A percentile compares a stretch with the other conserved stretches of the same genome.
These are phyloP conservation scores for Camellia oleifera DNA, from an alignment of 179 eudicot species.

Conservation along the genomic window DNA sequence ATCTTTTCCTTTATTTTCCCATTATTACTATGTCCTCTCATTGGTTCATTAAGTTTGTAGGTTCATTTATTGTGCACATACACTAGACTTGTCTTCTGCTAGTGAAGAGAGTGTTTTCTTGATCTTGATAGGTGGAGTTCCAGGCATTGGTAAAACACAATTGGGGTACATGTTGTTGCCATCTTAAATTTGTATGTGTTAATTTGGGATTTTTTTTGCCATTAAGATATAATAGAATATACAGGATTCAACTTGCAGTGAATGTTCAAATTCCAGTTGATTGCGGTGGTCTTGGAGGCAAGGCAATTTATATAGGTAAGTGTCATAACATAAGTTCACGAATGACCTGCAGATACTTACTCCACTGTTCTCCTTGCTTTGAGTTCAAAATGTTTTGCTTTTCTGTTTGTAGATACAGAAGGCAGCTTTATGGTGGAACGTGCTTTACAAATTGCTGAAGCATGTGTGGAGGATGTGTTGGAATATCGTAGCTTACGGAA, in stretches of 20 bases:
- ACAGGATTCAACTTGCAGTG: constrained; percentile 95
- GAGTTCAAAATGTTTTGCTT: constrained; percentile 22
- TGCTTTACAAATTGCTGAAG: constrained; percentile 88
- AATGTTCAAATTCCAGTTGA: constrained; percentile 87
- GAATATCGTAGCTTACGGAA: constrained; percentile 39
- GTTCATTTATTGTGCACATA: background rate
- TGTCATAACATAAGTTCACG: constrained; percentile 8
- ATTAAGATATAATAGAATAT: constrained; percentile 15
- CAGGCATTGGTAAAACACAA: constrained; percentile 98
- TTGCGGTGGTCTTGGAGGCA: constrained; percentile 84
- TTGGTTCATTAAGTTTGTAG: background rate
- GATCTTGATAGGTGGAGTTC: constrained; percentile 70
- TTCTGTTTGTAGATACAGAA: constrained; percentile 68
- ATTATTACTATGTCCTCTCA: background rate
- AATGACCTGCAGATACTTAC: constrained; percentile 6
- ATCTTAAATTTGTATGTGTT: constrained; percentile 10
- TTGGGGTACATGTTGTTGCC: constrained; percentile 54
- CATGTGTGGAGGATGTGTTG: constrained; percentile 68
- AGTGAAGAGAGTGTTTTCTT: constrained; percentile 17
- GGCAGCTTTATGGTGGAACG: constrained; percentile 99
- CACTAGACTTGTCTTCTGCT: constrained; percentile 1
- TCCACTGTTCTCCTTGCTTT: constrained; percentile 5
- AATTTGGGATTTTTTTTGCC: constrained; percentile 6
- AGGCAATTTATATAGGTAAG: constrained; percentile 86
- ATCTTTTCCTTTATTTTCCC: background rate